These are phyloP conservation scores for Chaetomium sp. DNA, from an alignment of 2,329 filamentous ascomycete genomes.

Conservation along the genomic window DNA sequence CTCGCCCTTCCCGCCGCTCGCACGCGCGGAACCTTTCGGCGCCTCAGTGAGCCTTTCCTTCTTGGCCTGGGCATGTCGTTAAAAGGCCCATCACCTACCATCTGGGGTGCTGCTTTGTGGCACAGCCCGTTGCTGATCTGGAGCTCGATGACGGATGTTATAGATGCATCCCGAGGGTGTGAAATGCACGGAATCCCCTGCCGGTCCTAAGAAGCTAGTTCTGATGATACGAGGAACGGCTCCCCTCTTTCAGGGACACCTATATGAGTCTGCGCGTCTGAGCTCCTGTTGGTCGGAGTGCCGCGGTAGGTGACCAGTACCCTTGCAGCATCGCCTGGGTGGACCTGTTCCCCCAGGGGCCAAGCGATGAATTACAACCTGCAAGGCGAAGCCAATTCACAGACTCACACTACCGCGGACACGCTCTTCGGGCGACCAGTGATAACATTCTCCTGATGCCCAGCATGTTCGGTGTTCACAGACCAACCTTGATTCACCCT, in stretches of 20 bases:
- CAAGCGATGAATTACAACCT: not conserved
- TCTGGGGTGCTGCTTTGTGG: not conserved
- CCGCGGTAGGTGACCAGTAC: not conserved
- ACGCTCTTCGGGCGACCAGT: not conserved
- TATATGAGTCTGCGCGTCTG: not conserved
- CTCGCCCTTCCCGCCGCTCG: too few relatives aligned
- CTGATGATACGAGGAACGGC: not conserved
- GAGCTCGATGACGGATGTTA: not conserved
- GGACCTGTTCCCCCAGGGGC: not conserved
- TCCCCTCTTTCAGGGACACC: not conserved
- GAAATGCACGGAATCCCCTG: not conserved
- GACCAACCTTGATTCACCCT: too few relatives aligned
- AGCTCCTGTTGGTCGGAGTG: not conserved
- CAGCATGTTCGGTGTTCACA: too few relatives aligned
- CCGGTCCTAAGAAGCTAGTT: not conserved
- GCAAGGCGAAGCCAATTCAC: not conserved
- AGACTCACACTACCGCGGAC: not conserved
- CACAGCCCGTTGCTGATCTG: not conserved
- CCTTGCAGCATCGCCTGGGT: not conserved
- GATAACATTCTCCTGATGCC: not conserved
- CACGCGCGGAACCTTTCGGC: not conserved
- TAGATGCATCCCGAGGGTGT: not conserved
- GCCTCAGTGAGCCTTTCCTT: not conserved
- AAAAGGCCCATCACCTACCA: not conserved
- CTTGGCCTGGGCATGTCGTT: not conserved